Evolutionary conservation across 2,329 filamentous ascomycete species (phyloP).

Genomic region (Fusarium lateritium): DNA sequence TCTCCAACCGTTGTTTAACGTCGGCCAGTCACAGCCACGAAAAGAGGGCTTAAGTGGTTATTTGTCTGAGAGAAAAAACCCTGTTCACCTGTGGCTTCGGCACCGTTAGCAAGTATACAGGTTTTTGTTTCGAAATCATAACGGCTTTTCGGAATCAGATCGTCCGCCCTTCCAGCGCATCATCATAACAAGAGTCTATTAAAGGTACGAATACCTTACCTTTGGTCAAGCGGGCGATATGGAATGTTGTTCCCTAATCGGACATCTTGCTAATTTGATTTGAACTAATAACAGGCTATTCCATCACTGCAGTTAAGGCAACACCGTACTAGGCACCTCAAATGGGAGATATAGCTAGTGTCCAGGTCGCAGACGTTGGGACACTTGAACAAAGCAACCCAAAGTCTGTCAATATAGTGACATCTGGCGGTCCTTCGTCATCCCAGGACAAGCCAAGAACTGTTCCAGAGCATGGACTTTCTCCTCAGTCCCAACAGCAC

Average conservation of each 20-base stretch:
- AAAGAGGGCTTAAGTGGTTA: constrained; percentile 29
- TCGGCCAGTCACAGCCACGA: constrained; percentile 25
- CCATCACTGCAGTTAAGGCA: constrained; percentile 7
- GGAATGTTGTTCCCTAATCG: neutral
- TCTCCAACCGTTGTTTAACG: constrained; percentile 19
- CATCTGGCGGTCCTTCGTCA: constrained; percentile 16
- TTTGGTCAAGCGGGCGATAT: neutral
- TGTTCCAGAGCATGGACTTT: constrained; percentile 39
- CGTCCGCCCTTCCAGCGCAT: neutral
- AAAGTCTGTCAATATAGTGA: constrained; percentile 19
- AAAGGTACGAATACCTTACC: constrained; percentile 17
- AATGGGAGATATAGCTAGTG: constrained; percentile 47
- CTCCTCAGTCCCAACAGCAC: constrained; percentile 45
- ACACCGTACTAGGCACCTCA: constrained; percentile 5
- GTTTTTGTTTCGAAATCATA: constrained; percentile 7
- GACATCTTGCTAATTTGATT: constrained; percentile 18
- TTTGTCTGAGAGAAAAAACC: constrained; percentile 23
- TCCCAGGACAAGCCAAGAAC: constrained; percentile 24
- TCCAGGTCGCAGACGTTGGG: constrained; percentile 33
- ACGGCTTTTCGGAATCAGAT: constrained; percentile 8
- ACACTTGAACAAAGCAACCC: constrained; percentile 20
- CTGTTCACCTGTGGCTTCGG: constrained; percentile 34
- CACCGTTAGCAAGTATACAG: constrained; percentile 17
- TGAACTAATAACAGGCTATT: constrained; percentile 2
- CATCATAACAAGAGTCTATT: neutral